Percentiles rank a stretch among this genome's conserved stretches.
phyloP scores from a whole-genome alignment of 768 basidiomycete genomes.

The Galerina sulciceps region DNA sequence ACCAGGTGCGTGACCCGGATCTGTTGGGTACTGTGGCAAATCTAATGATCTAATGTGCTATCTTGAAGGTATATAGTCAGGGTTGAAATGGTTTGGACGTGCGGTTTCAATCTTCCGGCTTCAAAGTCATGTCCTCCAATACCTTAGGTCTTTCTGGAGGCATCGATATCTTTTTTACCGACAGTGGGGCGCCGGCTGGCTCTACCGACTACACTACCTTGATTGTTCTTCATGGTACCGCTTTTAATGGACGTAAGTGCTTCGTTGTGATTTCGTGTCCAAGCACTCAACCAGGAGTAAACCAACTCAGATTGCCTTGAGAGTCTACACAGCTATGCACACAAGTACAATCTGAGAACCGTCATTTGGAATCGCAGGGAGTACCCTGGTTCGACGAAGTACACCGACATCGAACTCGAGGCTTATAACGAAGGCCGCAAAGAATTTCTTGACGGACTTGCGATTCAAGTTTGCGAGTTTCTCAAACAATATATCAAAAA shows the following conservation, averaged over 20 bases:
- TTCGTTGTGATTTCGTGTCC: background rate
- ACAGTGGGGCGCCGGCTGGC: conserved; percentile 33
- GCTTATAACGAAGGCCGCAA: conserved; percentile 28
- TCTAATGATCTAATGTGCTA: too few relatives aligned
- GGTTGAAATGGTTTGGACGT: too few relatives aligned
- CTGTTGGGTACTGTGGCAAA: too few relatives aligned
- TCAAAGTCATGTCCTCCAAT: too few relatives aligned
- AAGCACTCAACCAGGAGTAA: too few relatives aligned
- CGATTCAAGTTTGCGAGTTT: conserved; percentile 29
- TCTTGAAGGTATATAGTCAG: too few relatives aligned
- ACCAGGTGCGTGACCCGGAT: too few relatives aligned
- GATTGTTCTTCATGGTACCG: conserved; percentile 34
- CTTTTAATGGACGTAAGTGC: conserved; percentile 30
- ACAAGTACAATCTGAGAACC: conserved; percentile 28
- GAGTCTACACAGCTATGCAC: conserved; percentile 24
- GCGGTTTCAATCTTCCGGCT: too few relatives aligned
- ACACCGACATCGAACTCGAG: conserved; percentile 35
- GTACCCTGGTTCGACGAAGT: conserved; percentile 37
- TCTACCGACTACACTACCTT: conserved; percentile 39
- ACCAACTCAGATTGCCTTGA: conserved; percentile 17
- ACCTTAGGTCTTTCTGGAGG: conserved; percentile 23
- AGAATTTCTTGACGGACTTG: conserved; percentile 30
- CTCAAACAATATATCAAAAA: conserved; percentile 30
- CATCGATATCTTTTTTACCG: conserved; percentile 33
- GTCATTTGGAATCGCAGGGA: conserved; percentile 35